phyloP scores from a whole-genome alignment of 768 basidiomycete genomes.

The Thelephora aurantiotincta region DNA sequence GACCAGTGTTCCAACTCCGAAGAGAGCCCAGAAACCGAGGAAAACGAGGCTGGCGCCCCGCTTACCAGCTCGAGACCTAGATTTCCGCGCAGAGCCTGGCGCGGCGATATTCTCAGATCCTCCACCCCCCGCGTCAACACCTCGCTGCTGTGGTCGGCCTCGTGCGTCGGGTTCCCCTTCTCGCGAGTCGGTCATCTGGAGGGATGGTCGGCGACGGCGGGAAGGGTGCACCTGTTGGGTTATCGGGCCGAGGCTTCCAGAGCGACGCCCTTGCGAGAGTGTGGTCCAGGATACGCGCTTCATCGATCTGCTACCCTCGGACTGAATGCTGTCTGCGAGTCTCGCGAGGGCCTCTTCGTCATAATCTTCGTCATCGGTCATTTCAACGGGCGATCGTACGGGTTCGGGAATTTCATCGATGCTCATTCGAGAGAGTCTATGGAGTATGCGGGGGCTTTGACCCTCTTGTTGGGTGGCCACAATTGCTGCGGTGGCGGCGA shows the following conservation, averaged over 20 bases:
- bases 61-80: slow-evolving; percentile 47
- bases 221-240: slow-evolving; percentile 11
- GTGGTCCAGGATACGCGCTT: slow-evolving; percentile 55
- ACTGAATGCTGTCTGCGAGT: slow-evolving; percentile 65
- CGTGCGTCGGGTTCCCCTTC: slow-evolving; percentile 19
- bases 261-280: slow-evolving; percentile 25
- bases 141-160: slow-evolving; percentile 30
- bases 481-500: slow-evolving; percentile 57
- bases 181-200: slow-evolving; percentile 17
- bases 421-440: slow-evolving; percentile 13
- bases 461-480: slow-evolving; percentile 43
- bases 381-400: slow-evolving; percentile 7
- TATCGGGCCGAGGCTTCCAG: slow-evolving; percentile 29
- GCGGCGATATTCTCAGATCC: slow-evolving; percentile 14
- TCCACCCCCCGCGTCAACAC: slow-evolving; percentile 14
- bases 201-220: slow-evolving; percentile 13
- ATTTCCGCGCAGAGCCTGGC: slow-evolving; percentile 9
- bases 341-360: slow-evolving; percentile 40
- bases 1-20: slow-evolving; percentile 45
- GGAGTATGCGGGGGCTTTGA: slow-evolving; percentile 13
- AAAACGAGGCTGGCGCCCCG: slow-evolving; percentile 72
- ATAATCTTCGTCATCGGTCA: slow-evolving; percentile 24
- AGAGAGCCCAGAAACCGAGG: slow-evolving; percentile 61
- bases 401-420: neutral
- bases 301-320: slow-evolving; percentile 41